Evolutionary conservation across 2,329 filamentous ascomycete genomes (phyloP), one percentile per base, ranked within the genome.

Genomic region (Stylonectria norvegica): DNA sequence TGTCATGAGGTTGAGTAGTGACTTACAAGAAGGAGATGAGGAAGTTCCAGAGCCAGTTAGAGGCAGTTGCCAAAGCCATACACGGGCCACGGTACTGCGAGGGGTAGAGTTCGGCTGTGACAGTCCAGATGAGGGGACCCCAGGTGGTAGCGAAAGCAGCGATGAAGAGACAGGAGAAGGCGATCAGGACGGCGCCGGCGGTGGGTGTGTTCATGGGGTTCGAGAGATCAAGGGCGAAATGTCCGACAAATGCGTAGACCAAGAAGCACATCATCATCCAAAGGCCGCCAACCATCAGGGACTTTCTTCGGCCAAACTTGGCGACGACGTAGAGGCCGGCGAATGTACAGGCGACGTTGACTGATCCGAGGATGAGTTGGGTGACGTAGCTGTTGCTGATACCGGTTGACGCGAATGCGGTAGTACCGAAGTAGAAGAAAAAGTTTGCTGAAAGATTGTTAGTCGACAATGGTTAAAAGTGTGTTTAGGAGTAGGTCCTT

Each of bases 111-210:
- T 85, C 81, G 2, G 78, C 78, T 9, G 79, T 75, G 10, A 81
- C 72, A 8, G 75, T 73, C 83, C 83, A 86, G 16, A 85, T 73
- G 6, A 85, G 75, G 1, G 83, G 83, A 16, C 81, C 82, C 83
- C 82, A 86, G 10, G 79, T 84, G 46, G 74, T 78, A n/a, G 80
- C 80, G 47, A 83, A 85, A 3, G 74, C 79, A 14, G 72, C 77
- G 41, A 85, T 85, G 58, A 83, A 83, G 28, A 86, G 68, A 54
- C 81, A 85, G 0, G 82, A 81, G 60, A 85, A 85, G 38, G 81
- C 72, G 31, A 86, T 83, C 51, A 86, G 76, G 28, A 75, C 74
- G 4, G 74, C 69, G 16, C 81, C 81, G 5, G 75, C 69, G 8
- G 62, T 55, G 19, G 74, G 69, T 0, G 69, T 70, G 47, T 62